Evolutionary conservation across 352 stramenopile species (phyloP).

Genomic region (Phytopythium sindhum): DNA sequence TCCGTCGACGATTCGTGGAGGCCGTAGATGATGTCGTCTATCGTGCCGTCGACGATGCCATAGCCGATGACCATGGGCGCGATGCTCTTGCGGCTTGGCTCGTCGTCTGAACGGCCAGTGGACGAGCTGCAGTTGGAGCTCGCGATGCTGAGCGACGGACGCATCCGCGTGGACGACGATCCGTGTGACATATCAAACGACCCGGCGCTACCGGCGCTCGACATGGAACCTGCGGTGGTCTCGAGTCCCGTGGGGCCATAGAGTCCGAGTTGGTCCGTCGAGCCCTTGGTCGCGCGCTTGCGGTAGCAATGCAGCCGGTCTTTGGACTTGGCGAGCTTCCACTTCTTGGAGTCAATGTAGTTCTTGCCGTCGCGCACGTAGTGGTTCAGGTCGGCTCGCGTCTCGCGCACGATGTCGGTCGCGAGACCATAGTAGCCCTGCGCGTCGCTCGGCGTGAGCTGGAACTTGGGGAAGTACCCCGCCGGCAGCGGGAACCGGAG

Average conservation of each 20-base stretch:
- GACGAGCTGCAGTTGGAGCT: conserved; percentile 29
- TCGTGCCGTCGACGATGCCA: conserved; percentile 34
- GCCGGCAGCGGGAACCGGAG: conserved; percentile 65
- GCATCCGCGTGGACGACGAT: conserved; percentile 20
- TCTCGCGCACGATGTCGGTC: conserved; percentile 65
- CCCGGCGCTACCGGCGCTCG: conserved; percentile 15
- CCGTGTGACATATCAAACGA: conserved; percentile 11
- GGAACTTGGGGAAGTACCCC: conserved; percentile 73
- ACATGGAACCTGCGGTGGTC: conserved; percentile 10
- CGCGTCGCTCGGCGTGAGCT: conserved; percentile 51
- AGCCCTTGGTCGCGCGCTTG: conserved; percentile 23
- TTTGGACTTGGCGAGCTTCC: conserved; percentile 70
- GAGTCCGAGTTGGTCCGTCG: conserved; percentile 33
- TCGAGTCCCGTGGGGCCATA: conserved; percentile 21
- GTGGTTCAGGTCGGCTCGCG: conserved; percentile 46
- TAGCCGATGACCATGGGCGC: conserved; percentile 45
- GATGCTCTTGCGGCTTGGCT: conserved; percentile 44
- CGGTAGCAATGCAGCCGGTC: conserved; percentile 62
- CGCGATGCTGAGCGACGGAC: conserved; percentile 21
- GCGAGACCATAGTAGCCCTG: conserved; percentile 50
- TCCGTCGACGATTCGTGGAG: conserved; percentile 46
- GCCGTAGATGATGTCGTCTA: conserved; percentile 56
- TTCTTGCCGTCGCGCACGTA: conserved; percentile 56
- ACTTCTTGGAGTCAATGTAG: conserved; percentile 53
- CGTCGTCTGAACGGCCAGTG: conserved; percentile 28